Conservation (phyloP, 257 asterid species). For the Fraxinus cuspidata region DNA sequence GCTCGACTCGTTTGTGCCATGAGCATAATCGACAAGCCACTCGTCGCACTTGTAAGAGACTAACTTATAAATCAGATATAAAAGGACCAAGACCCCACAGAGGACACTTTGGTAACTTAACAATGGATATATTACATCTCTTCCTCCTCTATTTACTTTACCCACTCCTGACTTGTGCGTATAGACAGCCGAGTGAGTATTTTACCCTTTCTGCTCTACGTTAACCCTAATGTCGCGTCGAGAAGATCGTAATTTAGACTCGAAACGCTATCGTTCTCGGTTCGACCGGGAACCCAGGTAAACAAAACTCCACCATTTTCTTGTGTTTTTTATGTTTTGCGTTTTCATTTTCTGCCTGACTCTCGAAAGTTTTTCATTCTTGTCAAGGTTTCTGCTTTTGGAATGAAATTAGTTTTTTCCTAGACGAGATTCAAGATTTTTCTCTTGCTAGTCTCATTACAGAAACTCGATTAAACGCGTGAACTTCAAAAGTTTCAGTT, state of each 20-base stretch:
- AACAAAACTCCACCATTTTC: neutral
- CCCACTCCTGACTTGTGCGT: neutral
- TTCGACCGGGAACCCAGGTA: conserved; percentile 90
- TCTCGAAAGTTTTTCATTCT: neutral
- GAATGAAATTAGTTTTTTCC: neutral
- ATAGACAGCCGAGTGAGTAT: neutral
- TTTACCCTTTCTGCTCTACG: neutral
- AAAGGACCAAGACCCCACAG: too few species aligned
- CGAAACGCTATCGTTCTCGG: conserved; percentile 72
- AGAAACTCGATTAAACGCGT: neutral
- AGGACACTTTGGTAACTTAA: too few species aligned
- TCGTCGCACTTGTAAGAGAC: too few species aligned
- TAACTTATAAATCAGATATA: too few species aligned
- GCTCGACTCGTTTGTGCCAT: too few species aligned
- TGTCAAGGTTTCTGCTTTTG: neutral
- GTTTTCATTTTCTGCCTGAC: neutral
- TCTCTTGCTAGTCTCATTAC: neutral
- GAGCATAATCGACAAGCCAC: too few species aligned
- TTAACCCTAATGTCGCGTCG: conserved; percentile 63
- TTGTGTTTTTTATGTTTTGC: neutral
- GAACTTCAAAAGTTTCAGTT: neutral
- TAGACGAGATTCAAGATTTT: neutral
- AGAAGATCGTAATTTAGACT: conserved; percentile 60
- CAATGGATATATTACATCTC: too few species aligned
- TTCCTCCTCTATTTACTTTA: too few species aligned